phyloP scores from a whole-genome alignment of 768 basidiomycete genomes.

The Lactifluus subvellereus region DNA sequence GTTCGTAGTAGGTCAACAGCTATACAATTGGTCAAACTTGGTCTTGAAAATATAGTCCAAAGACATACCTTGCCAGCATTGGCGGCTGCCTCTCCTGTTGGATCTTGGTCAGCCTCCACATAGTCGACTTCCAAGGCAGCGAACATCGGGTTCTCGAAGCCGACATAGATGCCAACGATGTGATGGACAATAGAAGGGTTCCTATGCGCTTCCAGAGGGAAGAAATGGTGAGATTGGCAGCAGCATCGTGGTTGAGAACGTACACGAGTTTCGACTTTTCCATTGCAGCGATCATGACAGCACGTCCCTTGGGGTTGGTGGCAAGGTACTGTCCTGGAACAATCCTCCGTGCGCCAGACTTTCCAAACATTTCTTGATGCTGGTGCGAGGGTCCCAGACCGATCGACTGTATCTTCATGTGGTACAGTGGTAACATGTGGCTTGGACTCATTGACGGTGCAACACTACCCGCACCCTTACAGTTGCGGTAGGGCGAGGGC shows the following conservation, averaged over 20 bases:
- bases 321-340: slow-evolving; percentile 97
- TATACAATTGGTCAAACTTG: slow-evolving; percentile 29
- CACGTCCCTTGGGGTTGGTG: slow-evolving; percentile 92
- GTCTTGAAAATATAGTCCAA: neutral
- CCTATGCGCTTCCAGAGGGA: slow-evolving; percentile 98
- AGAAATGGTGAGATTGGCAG: slow-evolving; percentile 95
- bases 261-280: slow-evolving; percentile 98
- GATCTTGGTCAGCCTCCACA: slow-evolving; percentile 90
- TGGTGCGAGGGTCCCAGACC: slow-evolving; percentile 65
- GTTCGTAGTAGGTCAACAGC: slow-evolving; percentile 98
- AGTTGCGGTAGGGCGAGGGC: slow-evolving; percentile 4
- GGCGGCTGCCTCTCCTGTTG: slow-evolving; percentile 89
- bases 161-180: slow-evolving; percentile 93
- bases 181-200: slow-evolving; percentile 93
- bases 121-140: slow-evolving; percentile 97
- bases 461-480: neutral
- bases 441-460: neutral
- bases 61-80: slow-evolving; percentile 78
- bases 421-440: neutral
- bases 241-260: slow-evolving; percentile 93
- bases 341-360: slow-evolving; percentile 90
- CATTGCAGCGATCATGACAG: slow-evolving; percentile 89
- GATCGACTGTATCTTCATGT: slow-evolving; percentile 17
- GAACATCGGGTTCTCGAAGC: slow-evolving; percentile 96
- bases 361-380: slow-evolving; percentile 49